Percentiles rank a stretch among this genome's conserved stretches.
Conservation (phyloP, 176 grass and related monocot species). For the Oryza glumipatula region DNA sequence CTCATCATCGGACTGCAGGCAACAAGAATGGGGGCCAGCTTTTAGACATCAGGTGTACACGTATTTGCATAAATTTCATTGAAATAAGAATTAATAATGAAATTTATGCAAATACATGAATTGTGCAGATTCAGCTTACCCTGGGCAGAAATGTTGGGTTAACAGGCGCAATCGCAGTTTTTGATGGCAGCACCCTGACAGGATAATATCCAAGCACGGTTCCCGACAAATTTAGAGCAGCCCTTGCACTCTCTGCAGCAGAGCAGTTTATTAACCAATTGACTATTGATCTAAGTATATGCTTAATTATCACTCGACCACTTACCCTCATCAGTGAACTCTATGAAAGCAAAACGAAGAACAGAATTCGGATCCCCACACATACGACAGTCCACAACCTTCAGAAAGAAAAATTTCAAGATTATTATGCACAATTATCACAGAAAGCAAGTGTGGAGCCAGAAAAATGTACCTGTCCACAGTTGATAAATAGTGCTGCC, state of each 20-base stretch:
- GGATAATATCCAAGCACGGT: conserved; percentile 98
- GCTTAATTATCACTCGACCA: conserved; percentile 25
- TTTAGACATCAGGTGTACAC: conserved; percentile 27
- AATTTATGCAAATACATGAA: conserved; percentile 12
- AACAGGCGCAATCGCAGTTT: conserved; percentile 97
- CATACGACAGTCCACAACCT: conserved; percentile 99
- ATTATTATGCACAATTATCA: conserved; percentile 32
- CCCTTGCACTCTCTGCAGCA: conserved; percentile 77
- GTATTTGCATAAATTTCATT: no score
- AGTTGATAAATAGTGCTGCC: conserved; percentile 92
- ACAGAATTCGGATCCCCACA: conserved; percentile 99
- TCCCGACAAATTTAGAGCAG: conserved; percentile 86
- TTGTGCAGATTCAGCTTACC: conserved; percentile 55
- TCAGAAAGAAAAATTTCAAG: conserved; percentile 27
- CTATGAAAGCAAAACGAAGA: conserved; percentile 99
- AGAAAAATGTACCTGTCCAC: conserved; percentile 67
- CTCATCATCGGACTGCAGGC: conserved; percentile 88
- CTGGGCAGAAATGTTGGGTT: conserved; percentile 93
- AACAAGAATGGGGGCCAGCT: conserved; percentile 1
- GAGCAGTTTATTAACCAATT: conserved; percentile 33
- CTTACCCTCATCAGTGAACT: conserved; percentile 99
- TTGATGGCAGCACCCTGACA: conserved; percentile 95
- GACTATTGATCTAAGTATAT: conserved; percentile 34
- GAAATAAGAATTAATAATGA: neutral
- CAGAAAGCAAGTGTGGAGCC: conserved; percentile 3